phyloP scores from a whole-genome alignment of 2,329 filamentous ascomycete species.

The Fusarium sulawesiense region DNA sequence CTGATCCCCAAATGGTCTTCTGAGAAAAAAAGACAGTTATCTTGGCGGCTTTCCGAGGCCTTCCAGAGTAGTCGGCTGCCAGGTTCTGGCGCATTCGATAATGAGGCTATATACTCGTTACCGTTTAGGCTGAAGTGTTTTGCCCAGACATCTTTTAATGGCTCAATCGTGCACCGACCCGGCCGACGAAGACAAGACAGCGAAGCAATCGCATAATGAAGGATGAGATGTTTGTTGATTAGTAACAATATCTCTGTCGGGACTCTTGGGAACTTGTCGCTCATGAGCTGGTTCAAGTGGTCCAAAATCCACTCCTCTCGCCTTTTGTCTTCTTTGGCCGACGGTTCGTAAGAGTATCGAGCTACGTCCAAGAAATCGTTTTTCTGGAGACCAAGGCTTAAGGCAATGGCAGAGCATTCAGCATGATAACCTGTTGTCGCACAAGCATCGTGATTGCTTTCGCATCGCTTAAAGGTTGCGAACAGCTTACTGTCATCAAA shows the following conservation, averaged over 20 bases:
- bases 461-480: slow-evolving; percentile 20
- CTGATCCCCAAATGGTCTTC: slow-evolving; percentile 34
- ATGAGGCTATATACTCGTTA: slow-evolving; percentile 20
- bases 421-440: slow-evolving; percentile 25
- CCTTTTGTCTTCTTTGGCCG: slow-evolving; percentile 1
- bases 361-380: slow-evolving; percentile 7
- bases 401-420: slow-evolving; percentile 18
- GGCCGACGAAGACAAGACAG: not conserved
- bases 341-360: slow-evolving; percentile 28
- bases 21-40: slow-evolving; percentile 9
- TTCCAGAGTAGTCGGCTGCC: slow-evolving; percentile 14
- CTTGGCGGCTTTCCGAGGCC: not conserved
- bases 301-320: slow-evolving; percentile 13
- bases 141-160: slow-evolving; percentile 22
- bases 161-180: slow-evolving; percentile 2
- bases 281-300: slow-evolving; percentile 7
- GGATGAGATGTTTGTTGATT: slow-evolving; percentile 8
- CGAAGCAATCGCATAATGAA: slow-evolving; percentile 20
- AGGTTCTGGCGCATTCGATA: slow-evolving; percentile 8
- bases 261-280: not conserved
- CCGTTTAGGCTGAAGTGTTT: slow-evolving; percentile 22
- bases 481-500: slow-evolving; percentile 1
- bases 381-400: not conserved
- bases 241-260: slow-evolving; percentile 18
- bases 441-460: slow-evolving; percentile 17